Base-by-base conservation (phyloP, 1,284 basidiomycete genomes). In the Peniophora sp. region DNA sequence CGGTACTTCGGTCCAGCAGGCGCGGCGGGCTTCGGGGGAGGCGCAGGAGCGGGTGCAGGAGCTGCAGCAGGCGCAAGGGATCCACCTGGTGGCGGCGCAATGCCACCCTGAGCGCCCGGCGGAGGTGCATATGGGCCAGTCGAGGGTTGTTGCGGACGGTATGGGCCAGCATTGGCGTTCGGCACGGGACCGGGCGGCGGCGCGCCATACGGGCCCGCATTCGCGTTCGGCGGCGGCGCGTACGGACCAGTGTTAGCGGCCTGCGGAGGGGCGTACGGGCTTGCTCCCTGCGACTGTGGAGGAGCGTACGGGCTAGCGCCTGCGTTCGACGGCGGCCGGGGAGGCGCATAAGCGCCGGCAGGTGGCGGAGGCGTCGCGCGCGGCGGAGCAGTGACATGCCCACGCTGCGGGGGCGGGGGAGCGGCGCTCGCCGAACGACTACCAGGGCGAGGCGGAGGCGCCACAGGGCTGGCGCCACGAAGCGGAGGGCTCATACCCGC, bases 1-100 rank as follows among this genome's bases (percentile, higher is more conserved):
- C 92, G 92, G 69, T 95, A 94, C 70, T 93, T 92, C 20, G 88
- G 82, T 12, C 75, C 74, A 9, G 81, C 74, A 18, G 79, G 83
- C 15, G 37, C 37, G 36, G 59, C 62, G 59, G 59, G 62, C 41
- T 65, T 61, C 1, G 65, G 64, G 5, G 63, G 58, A 17, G 65
- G 65, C 1, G 70, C 55, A 3, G 60, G 55, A 14, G 60, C 42
- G 3, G 60, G 55, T 2, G 55, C 47, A n/a, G 56, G 34, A 61
- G 60, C 55, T 24, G 68, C 61, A 23, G 66, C 67, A 24, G 67
- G 66, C 12, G 69, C 70, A n/a, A 68, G 67, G 39, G 64, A 57
- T 24, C 69, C 68, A 15, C 66, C 64, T 24, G 37, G 37, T 20
- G 18, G n/a, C 8, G 67, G 66, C 3, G 74, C 71, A 41, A 70